Evolutionary conservation across 345 rosid genomes (phyloP).

Genomic region (Arabis hirsuta): DNA sequence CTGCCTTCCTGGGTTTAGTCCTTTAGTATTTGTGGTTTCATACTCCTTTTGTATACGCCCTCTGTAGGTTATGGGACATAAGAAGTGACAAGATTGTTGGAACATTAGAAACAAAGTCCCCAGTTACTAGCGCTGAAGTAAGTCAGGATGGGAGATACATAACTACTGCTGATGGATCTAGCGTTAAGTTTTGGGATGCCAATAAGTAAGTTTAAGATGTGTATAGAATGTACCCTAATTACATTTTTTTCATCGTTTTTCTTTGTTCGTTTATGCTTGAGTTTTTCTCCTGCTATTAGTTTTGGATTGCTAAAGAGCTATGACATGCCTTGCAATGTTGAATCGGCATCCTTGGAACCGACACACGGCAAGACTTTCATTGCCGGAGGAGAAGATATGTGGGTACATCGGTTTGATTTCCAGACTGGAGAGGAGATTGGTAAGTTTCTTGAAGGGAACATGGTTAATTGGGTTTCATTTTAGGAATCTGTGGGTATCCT

Average conservation of each 20-base stretch:
- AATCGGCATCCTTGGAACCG: conserved; percentile 78
- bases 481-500: conserved; percentile 20
- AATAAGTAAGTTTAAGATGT: conserved; percentile 68
- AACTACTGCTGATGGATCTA: conserved; percentile 92
- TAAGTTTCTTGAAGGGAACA: conserved; percentile 35
- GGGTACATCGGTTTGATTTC: conserved; percentile 72
- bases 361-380: conserved; percentile 58
- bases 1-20: background rate
- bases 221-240: conserved; percentile 1
- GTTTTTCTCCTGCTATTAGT: conserved; percentile 46
- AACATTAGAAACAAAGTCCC: conserved; percentile 79
- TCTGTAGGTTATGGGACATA: conserved; percentile 82
- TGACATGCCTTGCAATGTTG: conserved; percentile 79
- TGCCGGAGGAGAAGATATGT: conserved; percentile 77
- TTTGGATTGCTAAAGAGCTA: conserved; percentile 91
- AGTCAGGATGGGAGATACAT: conserved; percentile 93
- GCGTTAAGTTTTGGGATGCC: conserved; percentile 97
- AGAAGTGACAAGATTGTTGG: conserved; percentile 86
- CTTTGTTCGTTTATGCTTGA: conserved; percentile 18
- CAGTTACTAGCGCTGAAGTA: conserved; percentile 96
- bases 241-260: conserved; percentile 13
- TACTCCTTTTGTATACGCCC: background rate
- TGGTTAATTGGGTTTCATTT: background rate
- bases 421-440: conserved; percentile 73
- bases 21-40: conserved; percentile 12